Evolutionary conservation across 2,329 filamentous ascomycete species (phyloP), one percentile per base, ranked within the genome.

Genomic region (Scleromitrula shiraiana): DNA sequence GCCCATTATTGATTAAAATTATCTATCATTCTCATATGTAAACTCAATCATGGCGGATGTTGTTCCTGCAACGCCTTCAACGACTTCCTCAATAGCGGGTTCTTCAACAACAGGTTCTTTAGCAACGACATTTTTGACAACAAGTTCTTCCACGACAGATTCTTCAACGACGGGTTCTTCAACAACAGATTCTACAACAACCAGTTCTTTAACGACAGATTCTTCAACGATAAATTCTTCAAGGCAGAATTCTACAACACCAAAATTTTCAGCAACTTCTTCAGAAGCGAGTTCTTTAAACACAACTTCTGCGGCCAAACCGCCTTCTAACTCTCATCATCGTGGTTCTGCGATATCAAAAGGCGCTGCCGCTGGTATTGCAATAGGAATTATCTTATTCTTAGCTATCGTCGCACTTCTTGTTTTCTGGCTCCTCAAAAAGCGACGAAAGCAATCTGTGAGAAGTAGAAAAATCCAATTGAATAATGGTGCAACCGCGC

Each of bases 281-380:
- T 14, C 15, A 19, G 24, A 4, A 7, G n/a, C 30, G 7, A 24
- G 7, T 20, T n/a, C 14, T 24, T 24, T 14, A 23, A 8, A 8
- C 2, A 10, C 27, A 15, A 32, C 7, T n/a, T 41, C 40, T 42
- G 29, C 30, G 2, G 12, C 20, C n/a, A 6, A 15, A 29, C 19
- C 6, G 8, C 29, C 24, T 20, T n/a, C 39, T n/a, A n/a, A n/a
- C n/a, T 4, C 15, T 24, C 7, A 6, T n/a, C 24, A 29, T 19
- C 39, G 20, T 41, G 39, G 24, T 3, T 24, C 43, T 12, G 30
- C 26, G 5, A 6, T 39, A n/a, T 39, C 35, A 14, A 24, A 14
- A 7, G 64, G 62, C 6, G 58, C 59, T 0, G 55, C 55, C 7
- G 66, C 64, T 27, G 67, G 67, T 1, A 57, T 68, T 17, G 66